Percentiles rank a stretch among this genome's conserved stretches.
phyloP scores from a whole-genome alignment of 352 stramenopile species.

The Phytophthora sp. region DNA sequence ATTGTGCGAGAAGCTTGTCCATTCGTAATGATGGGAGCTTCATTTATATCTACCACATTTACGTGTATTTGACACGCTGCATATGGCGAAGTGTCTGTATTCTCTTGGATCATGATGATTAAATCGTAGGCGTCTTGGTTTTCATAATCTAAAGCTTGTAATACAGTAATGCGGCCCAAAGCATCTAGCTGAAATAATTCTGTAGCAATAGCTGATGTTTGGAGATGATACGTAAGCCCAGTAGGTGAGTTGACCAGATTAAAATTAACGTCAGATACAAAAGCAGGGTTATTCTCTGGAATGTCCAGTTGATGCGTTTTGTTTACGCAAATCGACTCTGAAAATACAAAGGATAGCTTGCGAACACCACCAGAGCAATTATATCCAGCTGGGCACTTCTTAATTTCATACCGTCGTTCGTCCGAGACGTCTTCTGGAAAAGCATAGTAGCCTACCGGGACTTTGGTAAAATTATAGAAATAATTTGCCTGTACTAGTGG shows the following conservation, averaged over 20 bases:
- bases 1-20: constrained; percentile 22
- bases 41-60: constrained; percentile 58
- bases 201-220: not conserved
- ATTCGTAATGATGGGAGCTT: constrained; percentile 43
- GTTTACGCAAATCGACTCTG: constrained; percentile 37
- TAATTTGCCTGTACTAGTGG: constrained; percentile 34
- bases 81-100: constrained; percentile 1
- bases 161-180: constrained; percentile 14
- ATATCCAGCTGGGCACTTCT: constrained; percentile 48
- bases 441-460: constrained; percentile 58
- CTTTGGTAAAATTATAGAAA: constrained; percentile 34
- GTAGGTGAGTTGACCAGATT: constrained; percentile 24
- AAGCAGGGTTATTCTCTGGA: constrained; percentile 36
- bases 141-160: constrained; percentile 26
- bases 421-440: constrained; percentile 41
- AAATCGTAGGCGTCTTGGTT: constrained; percentile 18
- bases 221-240: constrained; percentile 24
- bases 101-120: constrained; percentile 35
- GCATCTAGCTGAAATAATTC: constrained; percentile 23
- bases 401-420: constrained; percentile 36
- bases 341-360: constrained; percentile 37
- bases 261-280: constrained; percentile 45
- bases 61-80: constrained; percentile 46
- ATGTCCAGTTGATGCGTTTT: constrained; percentile 44
- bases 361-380: constrained; percentile 42